These are phyloP conservation scores for Glaciozyma martinii DNA, from an alignment of 768 basidiomycete species.

Conservation along the genomic window DNA sequence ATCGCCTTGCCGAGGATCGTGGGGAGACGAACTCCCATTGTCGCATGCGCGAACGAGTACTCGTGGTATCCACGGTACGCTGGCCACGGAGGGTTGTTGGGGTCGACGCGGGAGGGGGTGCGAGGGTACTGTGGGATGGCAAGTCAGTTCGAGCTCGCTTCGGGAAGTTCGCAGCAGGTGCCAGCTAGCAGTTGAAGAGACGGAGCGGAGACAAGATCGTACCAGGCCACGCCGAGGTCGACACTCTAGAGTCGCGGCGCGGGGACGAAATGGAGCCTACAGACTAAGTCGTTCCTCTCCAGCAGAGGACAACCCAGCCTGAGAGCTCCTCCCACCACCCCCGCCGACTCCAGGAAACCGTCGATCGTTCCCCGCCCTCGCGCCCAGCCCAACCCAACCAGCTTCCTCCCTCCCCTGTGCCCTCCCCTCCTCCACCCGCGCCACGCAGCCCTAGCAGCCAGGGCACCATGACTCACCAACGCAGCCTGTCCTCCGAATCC, in stretches of 20 bases:
- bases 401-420: neutral
- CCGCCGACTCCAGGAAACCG: too few relatives aligned
- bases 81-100: constrained; percentile 43
- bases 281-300: too few relatives aligned
- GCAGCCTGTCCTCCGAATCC: constrained; percentile 29
- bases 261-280: too few relatives aligned
- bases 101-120: constrained; percentile 38
- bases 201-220: too few relatives aligned
- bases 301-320: too few relatives aligned
- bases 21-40: constrained; percentile 90
- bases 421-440: neutral
- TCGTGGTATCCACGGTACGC: constrained; percentile 43
- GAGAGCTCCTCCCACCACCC: too few relatives aligned
- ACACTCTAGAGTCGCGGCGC: too few relatives aligned
- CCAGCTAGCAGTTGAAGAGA: too few relatives aligned
- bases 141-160: neutral
- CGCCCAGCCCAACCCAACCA: neutral
- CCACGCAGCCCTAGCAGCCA: neutral
- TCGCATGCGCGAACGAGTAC: constrained; percentile 56
- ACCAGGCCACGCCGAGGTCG: too few relatives aligned
- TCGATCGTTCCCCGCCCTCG: neutral
- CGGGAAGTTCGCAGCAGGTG: too few relatives aligned
- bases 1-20: constrained; percentile 94
- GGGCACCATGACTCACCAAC: too few relatives aligned
- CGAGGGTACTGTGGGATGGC: constrained; percentile 18